These are phyloP conservation scores for Ashbya aceris DNA, from an alignment of 1,139 yeast species.

Conservation along the genomic window DNA sequence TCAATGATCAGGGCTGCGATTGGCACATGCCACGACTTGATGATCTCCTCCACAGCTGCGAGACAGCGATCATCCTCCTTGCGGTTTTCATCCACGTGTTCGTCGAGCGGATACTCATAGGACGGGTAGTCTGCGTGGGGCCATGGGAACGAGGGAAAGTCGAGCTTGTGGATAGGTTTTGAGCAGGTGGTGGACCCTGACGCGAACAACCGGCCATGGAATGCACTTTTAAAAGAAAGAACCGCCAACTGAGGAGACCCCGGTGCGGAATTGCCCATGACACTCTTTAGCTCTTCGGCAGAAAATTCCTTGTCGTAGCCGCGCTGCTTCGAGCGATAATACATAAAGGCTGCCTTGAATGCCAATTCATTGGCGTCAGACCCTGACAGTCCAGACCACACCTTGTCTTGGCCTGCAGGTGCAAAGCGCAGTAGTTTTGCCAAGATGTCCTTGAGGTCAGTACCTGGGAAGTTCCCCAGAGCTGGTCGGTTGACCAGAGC, in stretches of 20 bases:
- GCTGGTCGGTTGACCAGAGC: constrained; percentile 70
- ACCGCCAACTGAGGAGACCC: constrained; percentile 64
- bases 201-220: constrained; percentile 71
- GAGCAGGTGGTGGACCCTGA: constrained; percentile 66
- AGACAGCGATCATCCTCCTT: constrained; percentile 56
- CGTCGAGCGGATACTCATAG: constrained; percentile 55
- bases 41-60: constrained; percentile 43
- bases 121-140: constrained; percentile 67
- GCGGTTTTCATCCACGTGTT: constrained; percentile 42
- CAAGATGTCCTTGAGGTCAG: constrained; percentile 42
- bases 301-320: constrained; percentile 44
- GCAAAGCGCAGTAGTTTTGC: constrained; percentile 55
- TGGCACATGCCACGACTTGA: constrained; percentile 40
- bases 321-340: constrained; percentile 52
- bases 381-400: constrained; percentile 66
- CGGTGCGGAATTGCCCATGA: constrained; percentile 59
- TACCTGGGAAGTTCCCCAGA: constrained; percentile 62
- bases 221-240: constrained; percentile 58
- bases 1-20: constrained; percentile 65
- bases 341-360: constrained; percentile 70
- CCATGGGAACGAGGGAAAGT: constrained; percentile 70
- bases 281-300: constrained; percentile 46
- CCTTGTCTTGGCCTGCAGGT: constrained; percentile 54
- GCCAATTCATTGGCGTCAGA: constrained; percentile 75
- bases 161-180: constrained; percentile 66